Conservation (phyloP, 2,329 filamentous ascomycete species). For the Colletotrichum sp. region DNA sequence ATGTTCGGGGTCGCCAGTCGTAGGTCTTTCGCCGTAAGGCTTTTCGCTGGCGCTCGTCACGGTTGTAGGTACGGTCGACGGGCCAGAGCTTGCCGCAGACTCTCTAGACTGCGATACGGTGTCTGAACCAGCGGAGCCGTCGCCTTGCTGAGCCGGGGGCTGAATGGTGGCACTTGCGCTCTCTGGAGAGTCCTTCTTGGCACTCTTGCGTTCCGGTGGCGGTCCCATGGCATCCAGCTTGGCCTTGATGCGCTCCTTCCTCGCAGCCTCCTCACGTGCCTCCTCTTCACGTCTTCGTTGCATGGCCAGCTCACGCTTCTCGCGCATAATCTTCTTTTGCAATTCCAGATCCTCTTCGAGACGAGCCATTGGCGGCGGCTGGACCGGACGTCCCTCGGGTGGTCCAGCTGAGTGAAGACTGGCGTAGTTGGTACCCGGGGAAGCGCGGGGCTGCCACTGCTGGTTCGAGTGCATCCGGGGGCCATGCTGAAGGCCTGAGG, state of each 20-base stretch:
- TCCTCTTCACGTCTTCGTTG: constrained; percentile 73
- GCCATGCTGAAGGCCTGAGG: constrained; percentile 37
- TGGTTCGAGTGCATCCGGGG: constrained; percentile 27
- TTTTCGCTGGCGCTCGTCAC: not conserved
- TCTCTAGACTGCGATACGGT: constrained; percentile 2
- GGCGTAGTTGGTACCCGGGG: constrained; percentile 48
- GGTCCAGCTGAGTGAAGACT: constrained; percentile 37
- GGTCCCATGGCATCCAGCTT: constrained; percentile 76
- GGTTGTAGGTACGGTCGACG: not conserved
- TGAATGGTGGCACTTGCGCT: constrained; percentile 44
- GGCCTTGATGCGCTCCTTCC: constrained; percentile 71
- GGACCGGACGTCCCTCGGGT: constrained; percentile 31
- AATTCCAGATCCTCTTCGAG: constrained; percentile 63
- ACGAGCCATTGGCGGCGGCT: constrained; percentile 35
- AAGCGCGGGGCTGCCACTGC: constrained; percentile 36
- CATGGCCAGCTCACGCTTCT: constrained; percentile 72
- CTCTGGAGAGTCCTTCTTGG: constrained; percentile 56
- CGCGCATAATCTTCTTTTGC: constrained; percentile 76
- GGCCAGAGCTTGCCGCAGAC: not conserved
- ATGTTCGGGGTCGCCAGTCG: not conserved
- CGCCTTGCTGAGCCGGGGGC: constrained; percentile 26
- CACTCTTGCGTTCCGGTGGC: constrained; percentile 63
- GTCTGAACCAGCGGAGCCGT: constrained; percentile 11
- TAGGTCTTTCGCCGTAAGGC: not conserved
- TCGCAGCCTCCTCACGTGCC: constrained; percentile 74